A percentile compares a stretch with the other conserved stretches of the same genome.
These are phyloP conservation scores for Oryza nivara DNA, from an alignment of 176 grass and related monocot species.

Conservation along the genomic window DNA sequence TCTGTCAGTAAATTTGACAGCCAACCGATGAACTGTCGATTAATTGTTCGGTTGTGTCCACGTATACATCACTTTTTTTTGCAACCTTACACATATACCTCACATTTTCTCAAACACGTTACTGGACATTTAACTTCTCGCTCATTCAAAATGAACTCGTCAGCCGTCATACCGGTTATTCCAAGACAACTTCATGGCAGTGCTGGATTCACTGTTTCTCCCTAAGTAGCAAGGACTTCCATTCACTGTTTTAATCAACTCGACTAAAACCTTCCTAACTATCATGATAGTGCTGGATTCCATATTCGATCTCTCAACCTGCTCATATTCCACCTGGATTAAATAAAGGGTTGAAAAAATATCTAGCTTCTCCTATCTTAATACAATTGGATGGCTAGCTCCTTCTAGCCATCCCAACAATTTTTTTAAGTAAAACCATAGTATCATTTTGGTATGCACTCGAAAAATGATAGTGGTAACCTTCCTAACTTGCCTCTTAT, in stretches of 20 bases:
- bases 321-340: too few relatives aligned
- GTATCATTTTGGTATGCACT: not conserved
- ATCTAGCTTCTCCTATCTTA: too few relatives aligned
- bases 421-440: not conserved
- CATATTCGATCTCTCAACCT: too few relatives aligned
- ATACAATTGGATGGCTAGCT: too few relatives aligned
- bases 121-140: not conserved
- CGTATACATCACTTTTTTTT: not conserved
- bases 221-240: not conserved
- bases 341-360: too few relatives aligned
- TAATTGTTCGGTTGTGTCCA: not conserved
- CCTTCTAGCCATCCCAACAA: too few relatives aligned
- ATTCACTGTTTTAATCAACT: not conserved
- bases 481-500: not conserved
- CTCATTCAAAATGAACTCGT: conserved; percentile 3
- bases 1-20: conserved; percentile 4
- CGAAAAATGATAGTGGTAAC: not conserved
- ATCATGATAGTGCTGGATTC: too few relatives aligned
- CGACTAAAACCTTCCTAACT: not conserved
- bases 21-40: not conserved
- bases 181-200: conserved; percentile 61
- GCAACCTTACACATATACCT: too few relatives aligned
- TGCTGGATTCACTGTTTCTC: not conserved
- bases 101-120: not conserved
- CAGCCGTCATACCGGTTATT: conserved; percentile 58